Evolutionary conservation across 2,329 filamentous ascomycete genomes (phyloP).

Genomic region (Phialemonium atrogriseum): DNA sequence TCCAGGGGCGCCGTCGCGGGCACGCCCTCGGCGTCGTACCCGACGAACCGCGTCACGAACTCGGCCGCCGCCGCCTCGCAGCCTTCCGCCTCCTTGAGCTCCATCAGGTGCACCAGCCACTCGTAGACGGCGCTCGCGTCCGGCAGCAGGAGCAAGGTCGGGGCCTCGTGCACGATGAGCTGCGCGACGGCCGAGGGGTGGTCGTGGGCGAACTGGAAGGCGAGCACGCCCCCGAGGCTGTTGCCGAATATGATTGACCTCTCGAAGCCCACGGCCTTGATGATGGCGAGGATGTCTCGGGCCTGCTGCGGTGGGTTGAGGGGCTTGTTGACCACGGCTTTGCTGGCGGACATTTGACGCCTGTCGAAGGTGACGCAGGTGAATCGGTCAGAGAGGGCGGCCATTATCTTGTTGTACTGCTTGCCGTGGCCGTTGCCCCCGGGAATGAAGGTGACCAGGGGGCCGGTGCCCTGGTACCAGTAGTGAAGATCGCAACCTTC

Average conservation of each 20-base stretch:
- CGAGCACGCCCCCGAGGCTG: conserved; percentile 20
- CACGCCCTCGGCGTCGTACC: conserved; percentile 18
- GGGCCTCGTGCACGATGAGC: conserved; percentile 22
- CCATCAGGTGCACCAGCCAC: conserved; percentile 12
- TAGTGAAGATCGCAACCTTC: conserved; percentile 23
- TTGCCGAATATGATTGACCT: conserved; percentile 20
- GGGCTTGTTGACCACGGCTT: conserved; percentile 13
- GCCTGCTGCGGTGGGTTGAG: conserved; percentile 21
- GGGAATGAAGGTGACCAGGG: conserved; percentile 22
- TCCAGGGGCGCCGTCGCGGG: conserved; percentile 11
- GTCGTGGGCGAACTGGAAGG: conserved; percentile 21
- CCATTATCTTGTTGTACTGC: conserved; percentile 21
- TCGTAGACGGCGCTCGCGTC: conserved; percentile 16
- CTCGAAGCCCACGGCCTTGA: conserved; percentile 17
- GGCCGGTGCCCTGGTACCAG: conserved; percentile 20
- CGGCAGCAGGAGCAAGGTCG: conserved; percentile 16
- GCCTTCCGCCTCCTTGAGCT: conserved; percentile 14
- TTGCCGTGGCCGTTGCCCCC: conserved; percentile 24
- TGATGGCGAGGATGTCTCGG: conserved; percentile 20
- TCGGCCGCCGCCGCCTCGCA: conserved; percentile 9
- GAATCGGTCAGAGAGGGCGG: conserved; percentile 15
- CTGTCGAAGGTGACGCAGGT: conserved; percentile 24
- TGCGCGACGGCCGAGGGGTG: conserved; percentile 19
- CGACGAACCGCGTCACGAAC: conserved; percentile 14
- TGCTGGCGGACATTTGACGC: conserved; percentile 23